A percentile compares a stretch with the other conserved stretches of the same genome.
These are phyloP conservation scores for Endocarpon pusillum DNA, from an alignment of 495 filamentous ascomycete genomes.

Conservation along the genomic window DNA sequence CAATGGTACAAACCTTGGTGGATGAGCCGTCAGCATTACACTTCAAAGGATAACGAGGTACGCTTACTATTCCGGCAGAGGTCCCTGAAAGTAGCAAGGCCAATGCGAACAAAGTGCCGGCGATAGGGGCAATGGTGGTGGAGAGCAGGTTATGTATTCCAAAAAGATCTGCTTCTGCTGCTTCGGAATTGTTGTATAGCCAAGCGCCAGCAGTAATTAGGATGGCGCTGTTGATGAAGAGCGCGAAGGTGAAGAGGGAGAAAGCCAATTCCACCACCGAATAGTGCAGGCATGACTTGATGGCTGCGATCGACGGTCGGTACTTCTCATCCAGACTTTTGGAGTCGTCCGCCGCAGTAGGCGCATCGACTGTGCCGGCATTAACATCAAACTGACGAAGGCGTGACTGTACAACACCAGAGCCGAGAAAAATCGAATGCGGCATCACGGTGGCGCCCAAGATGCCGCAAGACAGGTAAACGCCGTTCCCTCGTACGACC, in stretches of 20 bases:
- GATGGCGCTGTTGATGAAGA: constrained; percentile 88
- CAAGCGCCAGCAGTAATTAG: constrained; percentile 76
- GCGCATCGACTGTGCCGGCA: constrained; percentile 19
- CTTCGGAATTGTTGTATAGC: constrained; percentile 40
- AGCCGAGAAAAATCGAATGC: constrained; percentile 79
- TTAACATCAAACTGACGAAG: constrained; percentile 60
- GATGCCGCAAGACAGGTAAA: constrained; percentile 86
- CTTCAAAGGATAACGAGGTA: too few relatives aligned
- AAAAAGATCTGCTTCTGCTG: constrained; percentile 57
- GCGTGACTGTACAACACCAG: constrained; percentile 69
- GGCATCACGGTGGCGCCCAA: constrained; percentile 92
- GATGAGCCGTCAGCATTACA: too few relatives aligned
- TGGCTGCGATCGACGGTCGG: constrained; percentile 59
- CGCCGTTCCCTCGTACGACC: constrained; percentile 50
- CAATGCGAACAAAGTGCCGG: constrained; percentile 60
- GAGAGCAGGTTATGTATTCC: constrained; percentile 66
- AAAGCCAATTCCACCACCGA: constrained; percentile 58
- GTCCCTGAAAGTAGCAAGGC: constrained; percentile 63
- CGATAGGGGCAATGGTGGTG: constrained; percentile 47
- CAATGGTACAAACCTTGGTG: constrained; percentile 74
- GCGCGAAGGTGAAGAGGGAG: constrained; percentile 76
- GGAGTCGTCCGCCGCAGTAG: not conserved
- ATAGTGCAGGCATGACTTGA: constrained; percentile 63
- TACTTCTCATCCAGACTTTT: constrained; percentile 35
- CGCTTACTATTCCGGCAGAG: constrained; percentile 60